Evolutionary conservation across 2,329 filamentous ascomycete species (phyloP).

Genomic region (Colletotrichum tanaceti): DNA sequence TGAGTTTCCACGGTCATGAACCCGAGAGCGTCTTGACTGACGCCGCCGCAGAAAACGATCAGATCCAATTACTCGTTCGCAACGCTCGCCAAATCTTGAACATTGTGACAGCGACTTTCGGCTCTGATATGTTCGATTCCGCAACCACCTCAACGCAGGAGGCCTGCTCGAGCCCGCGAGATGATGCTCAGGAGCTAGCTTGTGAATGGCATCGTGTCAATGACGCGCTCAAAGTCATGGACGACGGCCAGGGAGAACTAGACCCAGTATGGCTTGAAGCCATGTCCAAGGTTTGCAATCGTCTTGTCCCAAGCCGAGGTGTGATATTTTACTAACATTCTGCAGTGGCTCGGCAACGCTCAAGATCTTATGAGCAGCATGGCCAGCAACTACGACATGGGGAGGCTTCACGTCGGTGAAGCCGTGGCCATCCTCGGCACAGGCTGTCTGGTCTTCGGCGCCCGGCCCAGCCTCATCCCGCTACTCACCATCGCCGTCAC

Average conservation of each 20-base stretch:
- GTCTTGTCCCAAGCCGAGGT: no score
- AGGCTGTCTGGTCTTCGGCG: constrained; percentile 36
- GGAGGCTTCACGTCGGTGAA: constrained; percentile 65
- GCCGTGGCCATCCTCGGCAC: constrained; percentile 47
- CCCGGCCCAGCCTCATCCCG: constrained; percentile 49
- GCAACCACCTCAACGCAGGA: constrained; percentile 41
- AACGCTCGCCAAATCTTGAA: constrained; percentile 85
- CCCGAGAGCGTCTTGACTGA: constrained; percentile 42
- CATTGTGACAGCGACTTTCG: constrained; percentile 81
- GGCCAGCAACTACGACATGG: constrained; percentile 90
- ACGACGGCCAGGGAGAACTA: constrained; percentile 43
- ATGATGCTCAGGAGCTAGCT: constrained; percentile 68
- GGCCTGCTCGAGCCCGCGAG: constrained; percentile 52
- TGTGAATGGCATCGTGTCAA: constrained; percentile 73
- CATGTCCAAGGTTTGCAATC: constrained; percentile 55
- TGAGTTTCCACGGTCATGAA: constrained; percentile 50
- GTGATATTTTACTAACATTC: constrained; percentile 12
- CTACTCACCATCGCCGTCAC: constrained; percentile 65
- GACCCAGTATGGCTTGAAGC: constrained; percentile 55
- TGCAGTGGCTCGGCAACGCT: constrained; percentile 74
- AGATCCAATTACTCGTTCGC: constrained; percentile 74
- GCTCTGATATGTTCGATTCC: constrained; percentile 56
- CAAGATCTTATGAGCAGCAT: constrained; percentile 87
- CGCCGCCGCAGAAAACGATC: constrained; percentile 59
- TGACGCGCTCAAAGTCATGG: constrained; percentile 35